A percentile compares a stretch with the other conserved stretches of the same genome.
Conservation (phyloP, 495 filamentous ascomycete genomes). For the Podospora sp. region DNA sequence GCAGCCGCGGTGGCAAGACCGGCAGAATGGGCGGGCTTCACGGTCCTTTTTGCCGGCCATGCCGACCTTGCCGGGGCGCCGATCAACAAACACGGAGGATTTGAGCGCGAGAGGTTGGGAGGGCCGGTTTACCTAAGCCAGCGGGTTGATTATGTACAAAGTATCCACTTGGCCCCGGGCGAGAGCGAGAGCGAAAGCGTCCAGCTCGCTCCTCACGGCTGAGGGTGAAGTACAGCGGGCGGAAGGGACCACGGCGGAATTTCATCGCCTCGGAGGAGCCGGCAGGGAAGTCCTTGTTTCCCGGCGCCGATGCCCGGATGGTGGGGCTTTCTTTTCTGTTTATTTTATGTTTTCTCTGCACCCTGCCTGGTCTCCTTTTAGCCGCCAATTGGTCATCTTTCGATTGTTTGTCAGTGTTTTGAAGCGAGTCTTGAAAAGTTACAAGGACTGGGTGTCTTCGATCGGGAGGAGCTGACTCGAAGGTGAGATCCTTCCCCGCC, state of each 20-base stretch:
- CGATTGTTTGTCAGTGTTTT: not conserved
- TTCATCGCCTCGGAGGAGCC: not conserved
- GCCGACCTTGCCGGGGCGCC: conserved; percentile 8
- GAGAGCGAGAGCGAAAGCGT: not conserved
- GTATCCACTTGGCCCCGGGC: not conserved
- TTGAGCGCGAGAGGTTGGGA: not conserved
- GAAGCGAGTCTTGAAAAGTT: not conserved
- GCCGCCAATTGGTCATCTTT: not conserved
- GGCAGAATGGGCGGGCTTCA: not conserved
- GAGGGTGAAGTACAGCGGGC: not conserved
- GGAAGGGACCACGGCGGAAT: not conserved
- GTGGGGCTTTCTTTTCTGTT: too few relatives aligned
- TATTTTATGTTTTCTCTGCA: not conserved
- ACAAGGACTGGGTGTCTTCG: not conserved
- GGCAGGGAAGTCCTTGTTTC: not conserved
- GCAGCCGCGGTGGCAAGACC: not conserved
- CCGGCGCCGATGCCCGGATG: not conserved
- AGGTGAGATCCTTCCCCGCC: not conserved
- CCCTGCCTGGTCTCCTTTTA: not conserved
- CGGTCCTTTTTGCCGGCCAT: not conserved
- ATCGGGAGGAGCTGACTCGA: not conserved
- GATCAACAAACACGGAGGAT: conserved; percentile 4
- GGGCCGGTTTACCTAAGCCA: not conserved
- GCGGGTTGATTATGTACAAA: not conserved
- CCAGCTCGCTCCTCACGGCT: not conserved